These are phyloP conservation scores for Myxozyma lipomycoides DNA, from an alignment of 805 yeast species.

Conservation along the genomic window DNA sequence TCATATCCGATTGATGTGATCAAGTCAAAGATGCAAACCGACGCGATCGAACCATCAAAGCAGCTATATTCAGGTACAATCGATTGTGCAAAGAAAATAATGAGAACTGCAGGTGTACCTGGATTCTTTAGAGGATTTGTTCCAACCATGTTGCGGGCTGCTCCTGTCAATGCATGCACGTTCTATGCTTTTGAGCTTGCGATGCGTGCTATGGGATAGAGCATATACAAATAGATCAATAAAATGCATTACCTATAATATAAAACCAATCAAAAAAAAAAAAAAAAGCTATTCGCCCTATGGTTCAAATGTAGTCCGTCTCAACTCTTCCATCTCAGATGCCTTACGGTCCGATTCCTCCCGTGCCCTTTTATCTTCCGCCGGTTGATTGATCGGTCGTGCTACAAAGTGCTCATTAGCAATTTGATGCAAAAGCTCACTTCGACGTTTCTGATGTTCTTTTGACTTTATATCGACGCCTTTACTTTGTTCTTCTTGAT, in stretches of 20 bases:
- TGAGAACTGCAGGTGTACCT: slow-evolving; percentile 55
- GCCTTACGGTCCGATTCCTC: background rate
- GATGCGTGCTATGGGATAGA: slow-evolving; percentile 50
- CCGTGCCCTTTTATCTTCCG: background rate
- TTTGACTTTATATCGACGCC: background rate
- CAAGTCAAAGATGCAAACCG: slow-evolving; percentile 84
- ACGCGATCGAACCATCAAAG: slow-evolving; percentile 51
- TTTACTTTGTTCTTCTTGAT: background rate
- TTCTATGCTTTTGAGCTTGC: slow-evolving; percentile 90
- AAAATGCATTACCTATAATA: background rate
- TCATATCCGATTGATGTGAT: slow-evolving; percentile 87
- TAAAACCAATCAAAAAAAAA: background rate
- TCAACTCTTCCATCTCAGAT: background rate
- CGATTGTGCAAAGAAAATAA: slow-evolving; percentile 57
- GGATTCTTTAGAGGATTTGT: slow-evolving; percentile 89
- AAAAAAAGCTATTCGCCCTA: background rate
- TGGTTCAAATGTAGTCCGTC: background rate
- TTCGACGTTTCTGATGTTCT: background rate
- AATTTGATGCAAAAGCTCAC: background rate
- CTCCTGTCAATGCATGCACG: slow-evolving; percentile 97
- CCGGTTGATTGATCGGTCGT: background rate
- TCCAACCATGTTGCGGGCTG: slow-evolving; percentile 93
- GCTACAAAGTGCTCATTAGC: background rate
- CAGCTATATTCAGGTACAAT: slow-evolving; percentile 58
- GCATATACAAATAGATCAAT: background rate